Evolutionary conservation across 2,329 filamentous ascomycete genomes (phyloP).

Genomic region (Erysiphe pulchra): DNA sequence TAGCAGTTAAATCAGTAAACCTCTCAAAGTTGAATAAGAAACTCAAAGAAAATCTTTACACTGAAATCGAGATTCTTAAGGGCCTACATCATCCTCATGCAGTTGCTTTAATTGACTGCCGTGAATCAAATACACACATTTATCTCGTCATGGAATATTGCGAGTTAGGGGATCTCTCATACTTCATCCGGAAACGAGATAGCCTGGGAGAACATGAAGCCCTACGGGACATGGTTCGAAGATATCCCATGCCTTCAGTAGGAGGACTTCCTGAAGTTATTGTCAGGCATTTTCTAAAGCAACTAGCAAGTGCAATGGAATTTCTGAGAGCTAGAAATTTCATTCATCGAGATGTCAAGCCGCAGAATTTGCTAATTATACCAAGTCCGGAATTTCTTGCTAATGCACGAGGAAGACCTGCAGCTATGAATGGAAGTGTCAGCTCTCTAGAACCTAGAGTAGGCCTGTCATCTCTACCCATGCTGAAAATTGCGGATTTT

Average conservation of each 20-base stretch:
- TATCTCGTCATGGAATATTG: constrained; percentile 98
- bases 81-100: constrained; percentile 88
- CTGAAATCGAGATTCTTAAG: constrained; percentile 88
- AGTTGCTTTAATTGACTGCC: constrained; percentile 81
- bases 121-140: constrained; percentile 68
- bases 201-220: constrained; percentile 55
- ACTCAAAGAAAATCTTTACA: constrained; percentile 83
- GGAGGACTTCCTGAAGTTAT: constrained; percentile 94
- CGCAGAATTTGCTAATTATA: constrained; percentile 78
- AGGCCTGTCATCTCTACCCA: constrained; percentile 63
- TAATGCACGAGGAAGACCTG: constrained; percentile 31
- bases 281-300: constrained; percentile 84
- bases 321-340: constrained; percentile 69
- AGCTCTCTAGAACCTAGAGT: constrained; percentile 59
- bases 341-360: constrained; percentile 92
- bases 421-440: constrained; percentile 42
- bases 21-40: constrained; percentile 79
- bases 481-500: constrained; percentile 96
- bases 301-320: constrained; percentile 72
- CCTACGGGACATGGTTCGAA: constrained; percentile 71
- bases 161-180: constrained; percentile 75
- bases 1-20: constrained; percentile 93
- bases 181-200: constrained; percentile 88
- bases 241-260: constrained; percentile 62
- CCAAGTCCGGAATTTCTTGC: constrained; percentile 51